Evolutionary conservation across 257 asterid species (phyloP), one percentile per base, ranked within the genome.

Genomic region (Jasminum sambac): DNA sequence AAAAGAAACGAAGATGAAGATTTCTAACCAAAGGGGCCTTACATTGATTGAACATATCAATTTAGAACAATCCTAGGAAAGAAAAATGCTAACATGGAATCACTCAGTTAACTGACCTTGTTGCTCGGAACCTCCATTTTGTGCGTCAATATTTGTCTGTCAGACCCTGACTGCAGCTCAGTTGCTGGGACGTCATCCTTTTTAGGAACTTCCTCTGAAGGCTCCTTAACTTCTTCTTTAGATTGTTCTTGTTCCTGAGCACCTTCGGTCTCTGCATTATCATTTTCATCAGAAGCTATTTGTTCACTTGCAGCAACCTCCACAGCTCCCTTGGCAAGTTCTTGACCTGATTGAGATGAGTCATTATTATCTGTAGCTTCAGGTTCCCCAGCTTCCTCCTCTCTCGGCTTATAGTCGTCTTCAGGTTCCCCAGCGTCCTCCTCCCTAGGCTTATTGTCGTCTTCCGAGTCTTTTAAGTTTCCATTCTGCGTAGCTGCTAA

Each of bases 51-150:
- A 11, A 11, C n/a, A 11, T 6, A 48, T n/a, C 23, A 67, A 48
- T 66, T 19, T 19, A 60, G 39, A 63, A 50, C 68, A 24, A 57
- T 16, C 19, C 0, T 19, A 19, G 17, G n/a, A 13, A 3, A 37
- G 26, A 52, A 70, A 19, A 11, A 6, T 48, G 40, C 7, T 40
- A 8, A 61, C 11, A 71, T 9, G 64, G 57, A 68, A 44, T 42
- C 12, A 36, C 61, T 34, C 39, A 3, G 55, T 34, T 43, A 38
- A 46, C 36, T 72, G 66, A 94, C 99, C 96, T 88, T 94, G 73
- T 86, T 92, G 80, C 85, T 94, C 2, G 99, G 95, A 69, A 94
- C 99, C 74, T 88, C 98, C 82, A 94, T 91, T 83, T 86, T 90
- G 78, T 88, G 92, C 19, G 98, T 78, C 66, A 82, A 75, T 52